A percentile compares a stretch with the other conserved stretches of the same genome.
These are phyloP conservation scores for Straminergon stramineum DNA, from an alignment of 225 moss, liverwort and hornwort species.

Conservation along the genomic window DNA sequence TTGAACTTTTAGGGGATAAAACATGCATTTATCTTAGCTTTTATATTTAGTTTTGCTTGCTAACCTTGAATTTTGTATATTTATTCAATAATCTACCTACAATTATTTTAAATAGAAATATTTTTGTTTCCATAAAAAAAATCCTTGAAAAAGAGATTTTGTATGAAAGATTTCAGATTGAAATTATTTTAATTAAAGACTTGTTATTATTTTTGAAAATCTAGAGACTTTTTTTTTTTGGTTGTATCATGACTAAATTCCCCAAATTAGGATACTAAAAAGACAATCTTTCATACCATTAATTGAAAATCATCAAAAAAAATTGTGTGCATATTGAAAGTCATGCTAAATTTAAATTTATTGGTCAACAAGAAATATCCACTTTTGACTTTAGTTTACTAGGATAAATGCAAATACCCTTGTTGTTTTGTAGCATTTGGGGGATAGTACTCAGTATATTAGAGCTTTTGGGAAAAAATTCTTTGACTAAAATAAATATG, in stretches of 20 bases:
- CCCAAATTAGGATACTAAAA: too few species aligned
- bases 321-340: background rate
- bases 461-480: background rate
- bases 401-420: background rate
- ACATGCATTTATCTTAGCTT: too few species aligned
- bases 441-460: accelerated
- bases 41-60: accelerated
- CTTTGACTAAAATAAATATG: background rate
- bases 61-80: background rate
- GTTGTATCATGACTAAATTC: too few species aligned
- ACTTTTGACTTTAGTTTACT: background rate
- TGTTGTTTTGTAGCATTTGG: background rate
- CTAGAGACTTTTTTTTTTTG: too few species aligned
- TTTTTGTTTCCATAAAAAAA: background rate
- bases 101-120: background rate
- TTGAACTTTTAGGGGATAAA: background rate
- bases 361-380: too few species aligned
- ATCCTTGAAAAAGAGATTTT: background rate
- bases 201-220: background rate
- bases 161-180: background rate
- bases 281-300: background rate
- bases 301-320: background rate
- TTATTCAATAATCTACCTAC: background rate
- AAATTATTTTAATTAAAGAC: background rate
- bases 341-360: background rate